Percentiles rank a stretch among this genome's conserved stretches.
phyloP scores from a whole-genome alignment of 176 grass and related monocot species.

The Oropetium thomaeum region DNA sequence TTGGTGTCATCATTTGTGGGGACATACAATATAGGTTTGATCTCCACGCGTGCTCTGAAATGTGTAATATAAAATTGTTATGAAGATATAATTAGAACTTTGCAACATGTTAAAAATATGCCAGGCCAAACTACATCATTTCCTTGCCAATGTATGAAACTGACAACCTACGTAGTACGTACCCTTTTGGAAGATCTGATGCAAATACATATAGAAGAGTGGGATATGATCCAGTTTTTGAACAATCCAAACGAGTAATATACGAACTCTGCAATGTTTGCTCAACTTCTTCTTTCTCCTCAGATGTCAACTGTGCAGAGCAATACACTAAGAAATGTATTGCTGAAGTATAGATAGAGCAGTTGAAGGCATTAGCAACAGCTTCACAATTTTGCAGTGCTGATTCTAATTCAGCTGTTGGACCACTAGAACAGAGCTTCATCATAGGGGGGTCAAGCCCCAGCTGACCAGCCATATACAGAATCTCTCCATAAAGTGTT shows the following conservation, averaged over 20 bases:
- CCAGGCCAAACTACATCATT: not conserved
- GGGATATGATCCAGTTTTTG: conserved; percentile 39
- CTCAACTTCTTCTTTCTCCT: conserved; percentile 54
- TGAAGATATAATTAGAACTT: conserved; percentile 9
- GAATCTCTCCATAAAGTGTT: conserved; percentile 67
- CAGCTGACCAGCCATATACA: conserved; percentile 92
- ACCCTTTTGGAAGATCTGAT: conserved; percentile 89
- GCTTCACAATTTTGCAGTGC: conserved; percentile 78
- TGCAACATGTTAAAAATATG: conserved; percentile 7
- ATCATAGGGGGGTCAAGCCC: conserved; percentile 87
- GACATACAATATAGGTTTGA: conserved; percentile 73
- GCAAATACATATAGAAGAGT: conserved; percentile 76
- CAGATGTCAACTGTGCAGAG: conserved; percentile 51
- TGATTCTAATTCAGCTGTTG: conserved; percentile 60
- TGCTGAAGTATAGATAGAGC: conserved; percentile 67
- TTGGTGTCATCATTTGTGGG: conserved; percentile 27
- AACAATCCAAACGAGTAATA: conserved; percentile 29
- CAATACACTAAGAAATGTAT: conserved; percentile 84
- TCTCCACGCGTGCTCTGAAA: conserved; percentile 74
- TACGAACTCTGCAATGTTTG: conserved; percentile 45
- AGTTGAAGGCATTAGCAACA: conserved; percentile 67
- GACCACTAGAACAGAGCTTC: conserved; percentile 61
- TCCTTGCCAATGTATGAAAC: conserved; percentile 10
- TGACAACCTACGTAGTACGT: conserved; percentile 32
- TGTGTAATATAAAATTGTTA: not conserved